A percentile compares a stretch with the other conserved stretches of the same genome.
Evolutionary conservation across 2,329 filamentous ascomycete species (phyloP).

Genomic region (Diaporthe capsici): DNA sequence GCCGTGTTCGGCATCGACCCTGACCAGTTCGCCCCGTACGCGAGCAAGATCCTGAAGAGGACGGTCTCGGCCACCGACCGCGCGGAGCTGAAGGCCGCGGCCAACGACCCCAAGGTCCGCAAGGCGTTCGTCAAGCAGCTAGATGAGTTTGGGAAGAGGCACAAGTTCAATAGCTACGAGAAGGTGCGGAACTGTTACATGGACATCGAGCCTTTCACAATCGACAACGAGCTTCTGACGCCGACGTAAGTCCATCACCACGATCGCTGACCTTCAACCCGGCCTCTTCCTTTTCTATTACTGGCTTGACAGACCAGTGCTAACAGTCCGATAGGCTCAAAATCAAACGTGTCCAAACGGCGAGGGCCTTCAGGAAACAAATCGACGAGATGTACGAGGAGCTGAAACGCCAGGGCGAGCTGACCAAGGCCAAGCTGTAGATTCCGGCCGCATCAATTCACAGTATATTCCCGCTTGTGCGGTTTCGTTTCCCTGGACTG

Average conservation of each 20-base stretch:
- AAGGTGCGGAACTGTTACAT: slow-evolving; percentile 81
- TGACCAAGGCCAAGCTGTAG: slow-evolving; percentile 62
- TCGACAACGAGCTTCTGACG: slow-evolving; percentile 92
- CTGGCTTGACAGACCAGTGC: slow-evolving; percentile 7
- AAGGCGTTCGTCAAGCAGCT: slow-evolving; percentile 84
- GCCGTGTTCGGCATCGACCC: slow-evolving; percentile 91
- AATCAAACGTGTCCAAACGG: slow-evolving; percentile 71
- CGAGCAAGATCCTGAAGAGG: slow-evolving; percentile 80
- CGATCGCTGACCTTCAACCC: not conserved
- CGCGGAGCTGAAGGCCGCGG: slow-evolving; percentile 76
- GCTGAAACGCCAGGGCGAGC: slow-evolving; percentile 57
- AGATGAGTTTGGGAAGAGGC: slow-evolving; percentile 81
- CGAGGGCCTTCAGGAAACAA: slow-evolving; percentile 65
- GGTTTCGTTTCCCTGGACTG: not conserved
- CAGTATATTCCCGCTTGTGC: not conserved
- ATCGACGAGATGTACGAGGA: slow-evolving; percentile 72
- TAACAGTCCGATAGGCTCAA: slow-evolving; percentile 62
- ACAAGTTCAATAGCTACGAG: slow-evolving; percentile 95
- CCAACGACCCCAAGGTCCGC: slow-evolving; percentile 78
- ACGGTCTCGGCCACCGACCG: slow-evolving; percentile 75
- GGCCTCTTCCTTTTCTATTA: not conserved
- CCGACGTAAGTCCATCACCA: slow-evolving; percentile 79
- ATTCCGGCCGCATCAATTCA: not conserved
- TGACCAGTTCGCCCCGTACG: slow-evolving; percentile 84
- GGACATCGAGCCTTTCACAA: slow-evolving; percentile 89